Conservation (phyloP, 192 early-diverging fungal genomes). For the Allomyces arbusculus region DNA sequence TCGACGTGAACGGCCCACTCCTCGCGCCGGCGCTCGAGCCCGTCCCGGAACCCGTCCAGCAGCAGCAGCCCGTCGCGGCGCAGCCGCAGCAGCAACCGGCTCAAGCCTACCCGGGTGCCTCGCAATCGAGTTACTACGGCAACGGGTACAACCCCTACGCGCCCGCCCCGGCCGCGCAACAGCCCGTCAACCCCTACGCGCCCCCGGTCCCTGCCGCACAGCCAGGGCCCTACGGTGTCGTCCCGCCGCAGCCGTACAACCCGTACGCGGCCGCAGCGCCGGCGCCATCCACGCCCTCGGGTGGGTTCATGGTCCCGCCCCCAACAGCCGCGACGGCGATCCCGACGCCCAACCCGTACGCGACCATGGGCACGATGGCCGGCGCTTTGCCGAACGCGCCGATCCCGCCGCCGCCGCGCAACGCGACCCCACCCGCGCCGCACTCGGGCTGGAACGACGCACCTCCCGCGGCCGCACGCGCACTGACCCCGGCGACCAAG, state of each 20-base stretch:
- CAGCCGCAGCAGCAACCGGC: constrained; percentile 14
- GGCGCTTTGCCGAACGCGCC: no score
- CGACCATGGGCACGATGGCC: no score
- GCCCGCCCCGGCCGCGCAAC: constrained; percentile 7
- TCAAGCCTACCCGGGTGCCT: background rate
- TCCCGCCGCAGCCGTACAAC: constrained; percentile 9
- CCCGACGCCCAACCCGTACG: no score
- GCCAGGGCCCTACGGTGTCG: constrained; percentile 6
- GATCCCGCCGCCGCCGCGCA: no score
- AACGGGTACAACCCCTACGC: constrained; percentile 4
- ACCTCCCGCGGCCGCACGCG: no score
- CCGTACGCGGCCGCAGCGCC: constrained; percentile 1
- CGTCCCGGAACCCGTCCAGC: constrained; percentile 1
- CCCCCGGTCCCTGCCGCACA: constrained; percentile 4
- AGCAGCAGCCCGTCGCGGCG: background rate
- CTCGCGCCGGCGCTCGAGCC: background rate
- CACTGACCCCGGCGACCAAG: no score
- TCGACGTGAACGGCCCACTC: constrained; percentile 13
- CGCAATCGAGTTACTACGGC: background rate
- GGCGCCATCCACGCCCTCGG: background rate
- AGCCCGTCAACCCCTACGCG: constrained; percentile 10
- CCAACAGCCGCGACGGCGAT: no score
- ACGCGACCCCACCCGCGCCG: no score
- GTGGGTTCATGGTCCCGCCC: no score
- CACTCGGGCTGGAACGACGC: no score